A percentile compares a stretch with the other conserved stretches of the same genome.
phyloP scores from a whole-genome alignment of 345 rosid species.

The Hibiscus mutabilis region DNA sequence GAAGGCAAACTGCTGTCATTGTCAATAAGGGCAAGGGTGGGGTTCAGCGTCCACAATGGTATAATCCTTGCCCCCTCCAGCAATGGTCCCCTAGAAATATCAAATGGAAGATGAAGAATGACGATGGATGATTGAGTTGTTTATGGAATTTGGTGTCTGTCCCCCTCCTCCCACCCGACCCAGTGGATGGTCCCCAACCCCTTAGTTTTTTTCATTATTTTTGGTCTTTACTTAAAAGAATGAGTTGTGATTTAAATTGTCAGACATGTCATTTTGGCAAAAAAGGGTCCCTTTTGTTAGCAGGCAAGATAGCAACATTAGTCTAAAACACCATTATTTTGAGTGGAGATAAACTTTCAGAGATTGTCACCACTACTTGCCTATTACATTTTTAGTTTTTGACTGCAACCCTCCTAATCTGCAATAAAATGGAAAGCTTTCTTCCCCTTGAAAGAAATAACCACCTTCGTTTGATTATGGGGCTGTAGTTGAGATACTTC shows the following conservation, averaged over 20 bases:
- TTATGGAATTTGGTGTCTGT: not conserved
- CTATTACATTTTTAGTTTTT: not conserved
- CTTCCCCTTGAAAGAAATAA: not conserved
- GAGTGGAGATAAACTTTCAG: not conserved
- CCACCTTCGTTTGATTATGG: not conserved
- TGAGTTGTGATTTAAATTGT: not conserved
- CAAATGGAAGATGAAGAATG: slow-evolving; percentile 21
- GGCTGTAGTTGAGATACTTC: not conserved
- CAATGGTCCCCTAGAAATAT: slow-evolving; percentile 32
- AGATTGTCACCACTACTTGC: not conserved
- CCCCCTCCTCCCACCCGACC: not conserved
- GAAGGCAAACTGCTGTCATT: not conserved
- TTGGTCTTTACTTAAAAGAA: not conserved
- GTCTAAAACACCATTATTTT: slow-evolving; percentile 1
- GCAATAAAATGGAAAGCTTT: not conserved
- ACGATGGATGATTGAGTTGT: slow-evolving; percentile 15
- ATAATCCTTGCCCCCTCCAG: slow-evolving; percentile 25
- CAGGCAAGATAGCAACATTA: not conserved
- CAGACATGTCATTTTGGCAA: not conserved
- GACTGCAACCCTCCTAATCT: not conserved
- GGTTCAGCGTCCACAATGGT: slow-evolving; percentile 16
- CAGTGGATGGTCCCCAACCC: slow-evolving; percentile 8
- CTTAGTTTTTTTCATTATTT: not conserved
- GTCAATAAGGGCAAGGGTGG: slow-evolving; percentile 7
- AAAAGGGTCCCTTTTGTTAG: slow-evolving; percentile 1